Base-by-base conservation (phyloP, 495 filamentous ascomycete genomes). In the Cercophora scortea region DNA sequence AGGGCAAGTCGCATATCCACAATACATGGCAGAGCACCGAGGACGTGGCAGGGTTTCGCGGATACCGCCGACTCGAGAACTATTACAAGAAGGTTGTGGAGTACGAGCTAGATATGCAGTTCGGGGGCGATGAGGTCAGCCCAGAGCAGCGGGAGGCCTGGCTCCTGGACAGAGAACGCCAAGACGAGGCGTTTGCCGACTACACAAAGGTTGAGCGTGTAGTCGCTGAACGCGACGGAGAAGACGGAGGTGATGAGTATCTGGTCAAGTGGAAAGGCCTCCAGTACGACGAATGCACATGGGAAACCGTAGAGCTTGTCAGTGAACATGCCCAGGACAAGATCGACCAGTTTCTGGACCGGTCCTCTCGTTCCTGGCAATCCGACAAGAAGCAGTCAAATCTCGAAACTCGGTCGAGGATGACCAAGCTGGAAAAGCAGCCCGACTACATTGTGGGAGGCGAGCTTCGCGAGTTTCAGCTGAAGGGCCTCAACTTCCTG, bases 231-330 rank as follows among this genome's bases (percentile, higher is more conserved):
- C 81, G 85, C 38, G 82, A 87, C 50, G 83, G 83, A 6, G 88
- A 90, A 3, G 84, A 88, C 5, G 88, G 79, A 16, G 79, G 74
- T 0, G 79, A 75, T 0, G 85, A 96, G 64, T 96, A 97, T 65
- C 84, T 84, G 59, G 83, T 97, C 62, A 97, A 97, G 67, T 99
- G 93, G 86, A 87, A 84, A 66, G 86, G 88, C 6, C 77, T 95
- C 18, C 83, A 82, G 47, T 98, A 98, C 66, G 91, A 96, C 57
- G 81, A 79, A 32, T 94, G 87, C 73, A 99, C 93, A 13, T 99
- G 93, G 93, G 93, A 99, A 63, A 66, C 69, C n/a, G 87, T 81
- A 15, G 73, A 81, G 7, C 71, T 94, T 15, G 73, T 97, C 56
- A 85, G 82, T 61, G 70, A 82, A 8, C 83, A 89, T 50, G 86